Evolutionary conservation across 495 filamentous ascomycete genomes (phyloP).

Genomic region (Bathelium albidoporum): DNA sequence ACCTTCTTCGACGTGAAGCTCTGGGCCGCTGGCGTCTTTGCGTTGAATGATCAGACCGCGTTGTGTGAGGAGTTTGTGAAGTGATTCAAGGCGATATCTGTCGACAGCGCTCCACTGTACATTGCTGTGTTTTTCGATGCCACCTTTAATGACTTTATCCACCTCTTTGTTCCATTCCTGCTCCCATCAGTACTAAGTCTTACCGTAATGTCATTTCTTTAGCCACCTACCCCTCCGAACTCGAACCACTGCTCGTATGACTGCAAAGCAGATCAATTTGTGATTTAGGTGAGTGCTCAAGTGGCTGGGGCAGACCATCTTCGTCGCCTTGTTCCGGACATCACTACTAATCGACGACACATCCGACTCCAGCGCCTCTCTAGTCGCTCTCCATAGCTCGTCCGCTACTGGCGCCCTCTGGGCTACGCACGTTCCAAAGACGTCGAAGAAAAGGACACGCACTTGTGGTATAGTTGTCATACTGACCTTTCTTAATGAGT

Average conservation of each 20-base stretch:
- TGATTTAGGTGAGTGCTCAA: neutral
- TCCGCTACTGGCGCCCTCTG: conserved; percentile 11
- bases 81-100: neutral
- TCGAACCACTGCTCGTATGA: conserved; percentile 10
- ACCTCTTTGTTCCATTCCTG: conserved; percentile 9
- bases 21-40: conserved; percentile 5
- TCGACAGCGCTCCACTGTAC: conserved; percentile 7
- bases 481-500: neutral
- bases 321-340: conserved; percentile 8
- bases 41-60: conserved; percentile 14
- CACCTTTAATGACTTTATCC: neutral
- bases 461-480: conserved; percentile 3
- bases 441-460: conserved; percentile 10
- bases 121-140: conserved; percentile 6
- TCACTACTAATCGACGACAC: conserved; percentile 10
- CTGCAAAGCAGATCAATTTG: conserved; percentile 5
- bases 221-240: conserved; percentile 7
- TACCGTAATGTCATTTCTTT: neutral
- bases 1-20: conserved; percentile 24
- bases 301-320: conserved; percentile 8
- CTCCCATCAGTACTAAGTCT: neutral
- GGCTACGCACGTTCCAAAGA: conserved; percentile 9
- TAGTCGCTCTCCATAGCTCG: conserved; percentile 7
- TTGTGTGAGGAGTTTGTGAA: neutral
- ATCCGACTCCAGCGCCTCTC: conserved; percentile 9